Percentiles rank a stretch among this genome's conserved stretches.
Conservation (phyloP, 2,329 filamentous ascomycete genomes). For the Aspergillus proliferans region DNA sequence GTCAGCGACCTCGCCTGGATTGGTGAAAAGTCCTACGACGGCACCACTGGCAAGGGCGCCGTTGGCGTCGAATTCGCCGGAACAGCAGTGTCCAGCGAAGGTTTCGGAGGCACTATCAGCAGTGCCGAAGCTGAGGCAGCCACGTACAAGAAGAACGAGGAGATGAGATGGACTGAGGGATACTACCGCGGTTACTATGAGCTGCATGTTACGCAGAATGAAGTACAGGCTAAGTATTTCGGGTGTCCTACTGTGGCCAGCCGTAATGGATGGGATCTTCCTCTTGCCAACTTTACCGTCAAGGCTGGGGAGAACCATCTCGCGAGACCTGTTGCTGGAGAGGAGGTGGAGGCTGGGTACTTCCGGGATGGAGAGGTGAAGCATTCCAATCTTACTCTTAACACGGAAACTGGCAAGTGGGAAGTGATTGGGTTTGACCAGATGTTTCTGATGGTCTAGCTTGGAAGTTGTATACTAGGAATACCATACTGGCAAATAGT, state of each 20-base stretch:
- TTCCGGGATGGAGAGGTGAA: constrained; percentile 26
- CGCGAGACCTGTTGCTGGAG: constrained; percentile 41
- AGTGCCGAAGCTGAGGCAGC: constrained; percentile 46
- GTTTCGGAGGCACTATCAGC: constrained; percentile 55
- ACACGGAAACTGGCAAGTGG: constrained; percentile 27
- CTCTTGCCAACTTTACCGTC: constrained; percentile 65
- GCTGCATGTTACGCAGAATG: constrained; percentile 52
- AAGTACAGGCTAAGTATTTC: constrained; percentile 59
- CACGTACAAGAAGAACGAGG: constrained; percentile 48
- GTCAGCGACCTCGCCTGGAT: constrained; percentile 56
- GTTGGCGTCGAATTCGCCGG: constrained; percentile 62
- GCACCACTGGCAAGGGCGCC: constrained; percentile 48
- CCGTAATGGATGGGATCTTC: constrained; percentile 59
- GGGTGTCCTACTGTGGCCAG: constrained; percentile 32
- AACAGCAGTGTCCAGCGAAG: constrained; percentile 58
- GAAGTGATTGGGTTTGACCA: constrained; percentile 6
- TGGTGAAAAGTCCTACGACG: constrained; percentile 47
- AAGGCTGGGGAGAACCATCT: constrained; percentile 55
- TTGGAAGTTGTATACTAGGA: too few relatives aligned
- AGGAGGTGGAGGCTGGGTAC: constrained; percentile 37
- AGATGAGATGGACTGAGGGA: constrained; percentile 66
- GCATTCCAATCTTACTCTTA: constrained; percentile 28
- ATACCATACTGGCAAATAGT: too few relatives aligned
- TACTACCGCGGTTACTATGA: constrained; percentile 72
- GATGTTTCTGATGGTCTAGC: constrained; percentile 5